A percentile compares a stretch with the other conserved stretches of the same genome.
phyloP scores from a whole-genome alignment of 2,329 filamentous ascomycete genomes.

The Verticillium nubilum region DNA sequence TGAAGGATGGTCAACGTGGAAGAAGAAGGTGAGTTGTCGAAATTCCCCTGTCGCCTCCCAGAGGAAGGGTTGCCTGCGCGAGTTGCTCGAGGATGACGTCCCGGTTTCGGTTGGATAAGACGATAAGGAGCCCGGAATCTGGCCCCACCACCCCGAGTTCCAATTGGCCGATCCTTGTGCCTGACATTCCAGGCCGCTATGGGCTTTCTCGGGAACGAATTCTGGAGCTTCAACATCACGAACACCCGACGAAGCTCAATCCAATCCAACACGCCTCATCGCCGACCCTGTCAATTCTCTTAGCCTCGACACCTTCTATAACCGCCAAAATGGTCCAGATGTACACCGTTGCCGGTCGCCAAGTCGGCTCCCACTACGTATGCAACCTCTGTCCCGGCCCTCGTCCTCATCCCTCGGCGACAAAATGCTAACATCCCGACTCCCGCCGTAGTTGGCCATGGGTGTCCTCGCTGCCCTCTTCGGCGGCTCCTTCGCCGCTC shows the following conservation, averaged over 20 bases:
- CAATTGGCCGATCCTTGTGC: not conserved
- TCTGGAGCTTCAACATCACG: constrained; percentile 14
- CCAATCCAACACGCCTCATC: constrained; percentile 22
- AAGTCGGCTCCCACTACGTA: constrained; percentile 58
- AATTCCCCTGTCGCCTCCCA: not conserved
- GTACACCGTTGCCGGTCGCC: constrained; percentile 53
- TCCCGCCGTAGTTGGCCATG: constrained; percentile 46
- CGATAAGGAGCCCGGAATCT: not conserved
- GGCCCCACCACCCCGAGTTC: not conserved
- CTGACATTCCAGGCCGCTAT: constrained; percentile 5
- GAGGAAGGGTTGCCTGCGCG: not conserved
- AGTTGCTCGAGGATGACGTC: constrained; percentile 3
- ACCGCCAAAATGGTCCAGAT: constrained; percentile 39
- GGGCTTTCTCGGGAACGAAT: constrained; percentile 6
- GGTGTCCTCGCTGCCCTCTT: constrained; percentile 47
- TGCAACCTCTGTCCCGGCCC: constrained; percentile 22
- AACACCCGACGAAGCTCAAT: constrained; percentile 7
- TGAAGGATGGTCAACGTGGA: too few species aligned
- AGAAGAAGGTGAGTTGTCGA: too few species aligned
- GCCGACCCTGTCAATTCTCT: constrained; percentile 20
- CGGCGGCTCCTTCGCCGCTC: constrained; percentile 38
- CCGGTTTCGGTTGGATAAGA: not conserved
- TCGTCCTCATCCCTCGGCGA: not conserved
- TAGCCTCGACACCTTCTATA: constrained; percentile 16
- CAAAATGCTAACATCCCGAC: constrained; percentile 12